Evolutionary conservation across 306 rosid genomes (phyloP), one percentile per base, ranked within the genome.

Genomic region (Casuarina glauca): DNA sequence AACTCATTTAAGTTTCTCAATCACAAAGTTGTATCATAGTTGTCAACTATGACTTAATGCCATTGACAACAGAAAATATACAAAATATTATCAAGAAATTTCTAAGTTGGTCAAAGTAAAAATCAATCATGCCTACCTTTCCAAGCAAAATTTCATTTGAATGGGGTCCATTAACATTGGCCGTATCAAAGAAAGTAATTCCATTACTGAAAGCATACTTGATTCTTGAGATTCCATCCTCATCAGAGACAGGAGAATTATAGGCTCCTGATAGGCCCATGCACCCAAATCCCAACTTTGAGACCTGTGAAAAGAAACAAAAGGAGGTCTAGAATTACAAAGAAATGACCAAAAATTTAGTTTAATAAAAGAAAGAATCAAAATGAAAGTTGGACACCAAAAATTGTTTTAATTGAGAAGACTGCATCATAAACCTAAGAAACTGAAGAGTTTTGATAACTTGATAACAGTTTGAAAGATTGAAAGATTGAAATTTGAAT

Each of bases 221-320:
- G 2, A 85, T 69, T 15, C 74, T 26, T 0, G 79, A 19, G 43
- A 81, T 73, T 42, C 86, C 86, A 46, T 67, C 66, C 20, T 76
- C 82, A 9, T 76, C 80, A 45, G 82, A 4, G 16, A 78, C 5
- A 57, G 87, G 83, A 64, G 85, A 74, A 57, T 80, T 86, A 39
- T 76, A 80, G 1, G 61, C 5, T 46, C 87, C 89, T 35, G 76
- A 39, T 9, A 86, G 76, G 10, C 85, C 83, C 80, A 62, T 76
- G 70, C 89, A 86, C 32, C 87, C 87, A 74, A 86, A 86, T n/a
- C 87, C 89, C 87, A 86, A 26, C 55, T 52, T 80, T 15, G 89
- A 86, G 3, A 83, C 89, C 89, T 82, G 69, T 35, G 38, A 49
- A 74, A 43, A 7, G 45, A 32, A 16, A 5, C 20, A 58, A 8